Evolutionary conservation across 1,284 basidiomycete species (phyloP), one percentile per base, ranked within the genome.

Genomic region (Moesziomyces aphidis): DNA sequence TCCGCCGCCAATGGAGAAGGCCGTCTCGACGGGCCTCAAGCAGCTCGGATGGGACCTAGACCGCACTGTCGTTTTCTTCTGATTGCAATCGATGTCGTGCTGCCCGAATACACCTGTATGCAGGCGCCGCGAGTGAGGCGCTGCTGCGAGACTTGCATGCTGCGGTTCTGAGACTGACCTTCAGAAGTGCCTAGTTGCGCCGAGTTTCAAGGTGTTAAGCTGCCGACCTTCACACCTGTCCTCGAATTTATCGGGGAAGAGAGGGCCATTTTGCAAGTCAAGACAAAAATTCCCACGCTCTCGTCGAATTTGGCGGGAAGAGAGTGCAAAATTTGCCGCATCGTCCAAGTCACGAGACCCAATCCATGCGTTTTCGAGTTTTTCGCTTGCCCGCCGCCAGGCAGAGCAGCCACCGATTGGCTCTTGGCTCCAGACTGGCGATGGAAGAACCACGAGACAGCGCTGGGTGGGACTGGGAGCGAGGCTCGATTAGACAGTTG

Each of bases 1-100:
- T 3, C 90, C 90, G 0, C 86, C 87, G 23, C 82, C 85, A 1
- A 86, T 88, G 83, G 81, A 83, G 49, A 67, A 73, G 51, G 65
- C 70, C 1, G 80, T 82, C 24, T 52, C 60, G 2, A 50, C 60
- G 6, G 64, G 57, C 28, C 70, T 83, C 44, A 54, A 62, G 57
- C 47, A 69, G 50, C 52, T 81, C 5, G 81, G 81, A 8, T 83
- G 81, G 81, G 75, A 81, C 55, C 44, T 79, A 5, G 62, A 77
- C 5, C 54, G 71, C 17, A 77, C 66, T 13, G 76, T 81, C 22
- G 81, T 83, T 19, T 77, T 80, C 48, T 83, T 83, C 61, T 83
- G 49, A 59, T 4, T 55, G 31, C 31, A 34, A 34, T 34, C 31
- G 10, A 34, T 34, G 3, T 34, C 31, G 4, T 34, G 31, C 31